Percentiles rank a stretch among this genome's conserved stretches.
phyloP scores from a whole-genome alignment of 2,329 filamentous ascomycete genomes.

The Ascosphaera aggregata region DNA sequence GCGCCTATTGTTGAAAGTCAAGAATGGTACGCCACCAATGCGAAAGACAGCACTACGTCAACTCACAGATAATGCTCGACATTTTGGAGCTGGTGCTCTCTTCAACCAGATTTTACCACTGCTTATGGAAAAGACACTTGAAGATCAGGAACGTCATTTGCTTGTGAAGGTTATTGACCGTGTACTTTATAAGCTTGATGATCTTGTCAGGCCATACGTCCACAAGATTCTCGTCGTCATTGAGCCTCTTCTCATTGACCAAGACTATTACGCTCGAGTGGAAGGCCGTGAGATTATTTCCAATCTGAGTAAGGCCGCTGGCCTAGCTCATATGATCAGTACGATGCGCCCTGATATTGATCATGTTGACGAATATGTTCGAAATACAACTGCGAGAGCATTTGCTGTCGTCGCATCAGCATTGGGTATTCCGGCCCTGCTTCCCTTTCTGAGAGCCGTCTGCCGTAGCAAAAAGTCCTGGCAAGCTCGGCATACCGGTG shows the following conservation, averaged over 20 bases:
- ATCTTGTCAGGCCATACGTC: constrained; percentile 83
- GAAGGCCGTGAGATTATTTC: constrained; percentile 98
- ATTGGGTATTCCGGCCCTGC: constrained; percentile 78
- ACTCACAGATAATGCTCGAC: constrained; percentile 88
- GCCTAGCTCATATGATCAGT: constrained; percentile 96
- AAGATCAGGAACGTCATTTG: constrained; percentile 94
- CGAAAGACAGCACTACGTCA: constrained; percentile 93
- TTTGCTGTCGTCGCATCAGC: constrained; percentile 95
- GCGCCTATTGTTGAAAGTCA: constrained; percentile 88
- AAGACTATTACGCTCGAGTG: constrained; percentile 96
- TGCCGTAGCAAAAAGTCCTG: constrained; percentile 98
- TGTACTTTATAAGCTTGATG: constrained; percentile 94
- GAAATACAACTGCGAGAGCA: constrained; percentile 89
- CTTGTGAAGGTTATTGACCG: constrained; percentile 98
- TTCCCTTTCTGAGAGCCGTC: constrained; percentile 86
- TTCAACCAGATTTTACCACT: constrained; percentile 96
- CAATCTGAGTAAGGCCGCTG: constrained; percentile 88
- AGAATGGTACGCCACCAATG: constrained; percentile 98
- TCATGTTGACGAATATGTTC: constrained; percentile 92
- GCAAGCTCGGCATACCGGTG: constrained; percentile 92
- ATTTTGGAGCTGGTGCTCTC: constrained; percentile 79
- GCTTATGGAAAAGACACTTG: constrained; percentile 93
- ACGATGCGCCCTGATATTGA: constrained; percentile 98
- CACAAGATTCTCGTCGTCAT: constrained; percentile 99
- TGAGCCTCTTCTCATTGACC: constrained; percentile 94